Conservation (phyloP, 805 yeast genomes). For the Nematodospora valgi region DNA sequence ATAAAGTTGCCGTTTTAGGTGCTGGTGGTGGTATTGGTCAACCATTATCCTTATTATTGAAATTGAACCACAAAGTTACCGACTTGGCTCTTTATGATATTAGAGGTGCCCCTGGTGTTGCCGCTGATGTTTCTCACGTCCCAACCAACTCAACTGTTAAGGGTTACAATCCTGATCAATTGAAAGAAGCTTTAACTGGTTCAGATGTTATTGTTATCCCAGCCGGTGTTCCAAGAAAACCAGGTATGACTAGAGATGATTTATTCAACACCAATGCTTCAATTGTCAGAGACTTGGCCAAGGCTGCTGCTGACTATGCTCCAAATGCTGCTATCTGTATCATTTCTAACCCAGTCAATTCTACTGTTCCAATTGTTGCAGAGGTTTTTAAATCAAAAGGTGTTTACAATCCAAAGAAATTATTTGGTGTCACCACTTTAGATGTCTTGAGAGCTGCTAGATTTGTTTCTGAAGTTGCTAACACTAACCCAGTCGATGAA, state of each 20-base stretch:
- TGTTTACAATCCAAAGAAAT: conserved; percentile 85
- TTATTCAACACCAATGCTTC: conserved; percentile 94
- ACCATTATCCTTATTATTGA: conserved; percentile 57
- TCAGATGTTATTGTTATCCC: conserved; percentile 90
- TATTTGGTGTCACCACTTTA: conserved; percentile 95
- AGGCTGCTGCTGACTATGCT: conserved; percentile 73
- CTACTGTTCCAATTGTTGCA: conserved; percentile 94
- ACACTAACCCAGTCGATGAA: conserved; percentile 76
- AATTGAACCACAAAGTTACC: conserved; percentile 84
- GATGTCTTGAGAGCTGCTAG: conserved; percentile 88
- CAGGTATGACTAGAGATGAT: conserved; percentile 99
- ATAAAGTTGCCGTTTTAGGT: conserved; percentile 74
- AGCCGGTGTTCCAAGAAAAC: conserved; percentile 98
- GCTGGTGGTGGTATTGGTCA: conserved; percentile 94
- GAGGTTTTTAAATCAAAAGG: conserved; percentile 85
- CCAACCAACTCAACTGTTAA: conserved; percentile 87
- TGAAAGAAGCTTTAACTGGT: conserved; percentile 66
- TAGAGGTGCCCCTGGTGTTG: conserved; percentile 94
- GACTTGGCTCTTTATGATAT: conserved; percentile 84
- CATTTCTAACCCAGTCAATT: conserved; percentile 95
- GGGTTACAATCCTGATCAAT: conserved; percentile 83
- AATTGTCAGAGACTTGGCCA: conserved; percentile 89
- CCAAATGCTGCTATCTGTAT: conserved; percentile 82
- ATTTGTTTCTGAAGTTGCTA: conserved; percentile 65
- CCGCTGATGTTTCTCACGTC: conserved; percentile 91